Base-by-base conservation (phyloP, 1,284 basidiomycete genomes). In the Ustilago bromivora region DNA sequence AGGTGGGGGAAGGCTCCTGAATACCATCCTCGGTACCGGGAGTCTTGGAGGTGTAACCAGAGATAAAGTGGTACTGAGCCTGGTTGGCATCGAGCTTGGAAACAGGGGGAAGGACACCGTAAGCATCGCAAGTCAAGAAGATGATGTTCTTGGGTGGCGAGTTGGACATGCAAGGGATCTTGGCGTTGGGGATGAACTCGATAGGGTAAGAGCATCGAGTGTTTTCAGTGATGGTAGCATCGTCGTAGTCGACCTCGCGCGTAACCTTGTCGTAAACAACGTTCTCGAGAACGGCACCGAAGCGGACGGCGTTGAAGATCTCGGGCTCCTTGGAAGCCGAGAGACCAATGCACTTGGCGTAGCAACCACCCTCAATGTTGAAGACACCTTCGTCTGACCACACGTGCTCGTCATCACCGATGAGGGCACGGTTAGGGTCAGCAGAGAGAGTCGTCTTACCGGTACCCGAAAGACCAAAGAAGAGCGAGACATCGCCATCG, bases 321-420 rank as follows among this genome's bases (percentile, higher is more conserved):
- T 98, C 97, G 70, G 96, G 96, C 88, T 99, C 96, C 90, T 90
- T 98, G 88, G 97, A 94, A 23, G 92, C 92, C 56, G 93, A 94
- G 80, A 99, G 92, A 89, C 97, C 97, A 89, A 99, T 94, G 88
- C 92, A 93, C 90, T 99, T 99, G 88, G 96, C 96, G 88, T 99
- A 99, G 89, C 96, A 99, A 66, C 97, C 96, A 82, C 96, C 96
- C 87, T 99, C 96, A 84, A 99, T 99, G 91, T 99, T 99, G 92
- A 99, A 99, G 74, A 99, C 96, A 87, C 96, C 97, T 51, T 78
- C 76, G 67, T 85, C 84, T 19, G 84, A 85, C 84, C 84, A 85
- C 36, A 85, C 84, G 79, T 85, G 84, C 79, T 85, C 84, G 76
- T 85, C 84, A 65, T 85, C 84, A 55, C 84, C 84, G 58, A 85